These are phyloP conservation scores for Colletotrichum eremochloae DNA, from an alignment of 2,329 filamentous ascomycete species.

Conservation along the genomic window DNA sequence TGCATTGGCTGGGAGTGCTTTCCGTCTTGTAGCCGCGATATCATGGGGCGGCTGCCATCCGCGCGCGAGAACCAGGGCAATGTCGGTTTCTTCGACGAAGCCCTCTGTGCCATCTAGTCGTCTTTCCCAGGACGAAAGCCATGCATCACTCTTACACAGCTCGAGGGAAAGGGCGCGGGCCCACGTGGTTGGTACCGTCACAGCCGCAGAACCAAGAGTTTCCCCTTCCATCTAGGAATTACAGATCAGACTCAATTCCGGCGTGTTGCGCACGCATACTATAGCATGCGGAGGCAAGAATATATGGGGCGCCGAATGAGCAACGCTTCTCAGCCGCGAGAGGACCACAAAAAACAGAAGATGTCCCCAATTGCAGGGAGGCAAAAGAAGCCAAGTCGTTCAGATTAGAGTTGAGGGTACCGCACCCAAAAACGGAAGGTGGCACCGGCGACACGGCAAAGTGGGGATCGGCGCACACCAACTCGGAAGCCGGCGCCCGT, in stretches of 20 bases:
- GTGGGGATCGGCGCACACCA: slow-evolving; percentile 1
- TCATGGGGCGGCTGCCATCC: background rate
- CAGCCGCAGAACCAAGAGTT: background rate
- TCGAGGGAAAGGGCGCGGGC: background rate
- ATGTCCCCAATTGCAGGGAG: background rate
- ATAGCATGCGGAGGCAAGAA: no score
- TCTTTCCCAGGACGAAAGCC: background rate
- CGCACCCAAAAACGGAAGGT: slow-evolving; percentile 16
- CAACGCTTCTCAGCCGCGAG: background rate
- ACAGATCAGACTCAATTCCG: no score
- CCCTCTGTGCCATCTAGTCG: background rate
- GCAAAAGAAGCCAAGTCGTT: background rate
- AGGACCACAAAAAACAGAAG: background rate
- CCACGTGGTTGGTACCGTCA: background rate
- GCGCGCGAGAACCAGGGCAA: background rate
- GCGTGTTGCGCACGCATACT: no score
- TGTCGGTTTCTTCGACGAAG: background rate
- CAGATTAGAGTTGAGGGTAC: background rate
- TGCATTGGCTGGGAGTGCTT: background rate
- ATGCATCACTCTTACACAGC: background rate
- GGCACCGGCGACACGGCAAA: background rate
- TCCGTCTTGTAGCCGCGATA: background rate
- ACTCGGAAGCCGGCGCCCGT: slow-evolving; percentile 7
- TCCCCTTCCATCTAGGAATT: background rate
- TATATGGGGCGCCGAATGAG: no score